phyloP scores from a whole-genome alignment of 768 basidiomycete species.

The Russula vinacea region DNA sequence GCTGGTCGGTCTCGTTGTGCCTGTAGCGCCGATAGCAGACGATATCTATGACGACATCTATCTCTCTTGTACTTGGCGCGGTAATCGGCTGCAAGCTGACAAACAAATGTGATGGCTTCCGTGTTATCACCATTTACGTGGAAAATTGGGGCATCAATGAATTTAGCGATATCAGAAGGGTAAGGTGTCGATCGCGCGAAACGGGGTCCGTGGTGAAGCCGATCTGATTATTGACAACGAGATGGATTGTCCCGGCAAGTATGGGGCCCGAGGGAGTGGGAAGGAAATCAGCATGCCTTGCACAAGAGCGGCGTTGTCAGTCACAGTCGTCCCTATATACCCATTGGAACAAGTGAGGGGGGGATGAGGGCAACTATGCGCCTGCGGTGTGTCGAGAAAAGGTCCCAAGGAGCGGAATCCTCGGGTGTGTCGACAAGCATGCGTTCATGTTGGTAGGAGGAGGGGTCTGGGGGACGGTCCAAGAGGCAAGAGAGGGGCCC shows the following conservation, averaged over 20 bases:
- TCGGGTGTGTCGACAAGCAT: too few relatives aligned
- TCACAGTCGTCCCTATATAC: too few relatives aligned
- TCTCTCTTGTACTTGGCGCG: constrained; percentile 98
- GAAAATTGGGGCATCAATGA: constrained; percentile 97
- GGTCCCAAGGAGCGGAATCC: too few relatives aligned
- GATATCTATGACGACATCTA: constrained; percentile 97
- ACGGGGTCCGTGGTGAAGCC: constrained; percentile 97
- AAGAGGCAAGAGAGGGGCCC: too few relatives aligned
- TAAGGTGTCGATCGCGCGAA: constrained; percentile 98
- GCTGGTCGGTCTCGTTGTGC: constrained; percentile 99
- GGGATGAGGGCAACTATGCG: too few relatives aligned
- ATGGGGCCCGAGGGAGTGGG: too few relatives aligned
- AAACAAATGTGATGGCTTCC: constrained; percentile 98
- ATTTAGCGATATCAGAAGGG: constrained; percentile 96
- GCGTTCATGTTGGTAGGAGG: too few relatives aligned
- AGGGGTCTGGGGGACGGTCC: too few relatives aligned
- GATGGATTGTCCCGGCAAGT: constrained; percentile 97
- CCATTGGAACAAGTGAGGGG: too few relatives aligned
- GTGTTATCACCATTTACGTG: constrained; percentile 99
- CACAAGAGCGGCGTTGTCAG: too few relatives aligned
- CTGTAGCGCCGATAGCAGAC: constrained; percentile 99
- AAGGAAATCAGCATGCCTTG: too few relatives aligned
- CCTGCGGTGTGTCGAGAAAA: too few relatives aligned
- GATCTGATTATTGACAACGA: constrained; percentile 99
- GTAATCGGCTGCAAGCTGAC: constrained; percentile 96